phyloP scores from a whole-genome alignment of 139 green algal species.

The Chlamydomonas asymmetrica region DNA sequence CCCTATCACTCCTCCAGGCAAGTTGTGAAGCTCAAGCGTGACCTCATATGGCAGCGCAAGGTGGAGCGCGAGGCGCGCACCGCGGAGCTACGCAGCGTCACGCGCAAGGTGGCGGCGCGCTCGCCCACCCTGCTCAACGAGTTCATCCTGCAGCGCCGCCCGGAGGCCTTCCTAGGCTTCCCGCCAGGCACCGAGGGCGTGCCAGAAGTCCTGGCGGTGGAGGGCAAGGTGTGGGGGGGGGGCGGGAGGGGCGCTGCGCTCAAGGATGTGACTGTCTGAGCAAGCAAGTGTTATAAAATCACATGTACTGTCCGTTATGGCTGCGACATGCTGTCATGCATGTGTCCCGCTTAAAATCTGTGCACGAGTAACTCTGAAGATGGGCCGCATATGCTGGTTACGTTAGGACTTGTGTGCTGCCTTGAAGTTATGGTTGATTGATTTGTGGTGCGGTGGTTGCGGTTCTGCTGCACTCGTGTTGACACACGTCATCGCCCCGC shows the following conservation, averaged over 20 bases:
- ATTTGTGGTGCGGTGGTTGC: no score
- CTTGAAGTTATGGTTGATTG: no score
- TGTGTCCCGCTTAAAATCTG: no score
- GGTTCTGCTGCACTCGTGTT: no score
- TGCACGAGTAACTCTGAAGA: no score
- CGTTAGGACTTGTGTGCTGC: no score
- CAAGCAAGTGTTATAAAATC: no score
- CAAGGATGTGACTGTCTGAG: no score
- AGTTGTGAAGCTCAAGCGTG: slow-evolving; percentile 24
- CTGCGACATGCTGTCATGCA: not conserved
- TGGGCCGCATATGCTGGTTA: no score
- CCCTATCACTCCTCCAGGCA: no score
- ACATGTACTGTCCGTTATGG: not conserved
- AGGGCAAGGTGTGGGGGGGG: slow-evolving; percentile 25
- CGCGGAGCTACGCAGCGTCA: slow-evolving; percentile 8
- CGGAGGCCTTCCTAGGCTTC: slow-evolving; percentile 26
- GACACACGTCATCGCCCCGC: not conserved
- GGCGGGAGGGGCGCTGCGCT: not conserved
- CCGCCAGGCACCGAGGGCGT: slow-evolving; percentile 24
- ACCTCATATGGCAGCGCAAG: slow-evolving; percentile 17
- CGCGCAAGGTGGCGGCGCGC: slow-evolving; percentile 19
- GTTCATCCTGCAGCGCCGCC: slow-evolving; percentile 24
- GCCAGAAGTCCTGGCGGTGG: slow-evolving; percentile 11
- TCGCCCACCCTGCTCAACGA: slow-evolving; percentile 12
- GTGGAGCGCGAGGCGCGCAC: slow-evolving; percentile 18